Evolutionary conservation across 805 yeast genomes (phyloP).

Genomic region (Yarrowia porcina): DNA sequence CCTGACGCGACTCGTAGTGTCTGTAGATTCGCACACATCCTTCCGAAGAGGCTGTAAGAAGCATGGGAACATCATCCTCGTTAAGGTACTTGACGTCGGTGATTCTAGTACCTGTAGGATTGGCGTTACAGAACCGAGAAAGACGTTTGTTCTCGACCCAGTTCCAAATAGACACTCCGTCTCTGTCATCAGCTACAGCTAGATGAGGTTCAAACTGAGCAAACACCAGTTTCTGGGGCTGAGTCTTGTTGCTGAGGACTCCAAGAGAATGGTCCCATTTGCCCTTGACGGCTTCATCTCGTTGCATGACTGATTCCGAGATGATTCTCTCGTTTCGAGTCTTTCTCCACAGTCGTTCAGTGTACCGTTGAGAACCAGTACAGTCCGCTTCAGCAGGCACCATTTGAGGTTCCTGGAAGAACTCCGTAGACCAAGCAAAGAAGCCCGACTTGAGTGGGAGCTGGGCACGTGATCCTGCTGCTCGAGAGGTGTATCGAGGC

Average conservation of each 20-base stretch:
- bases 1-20: slow-evolving; percentile 57
- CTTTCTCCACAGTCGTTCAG: slow-evolving; percentile 81
- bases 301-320: slow-evolving; percentile 86
- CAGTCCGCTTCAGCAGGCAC: slow-evolving; percentile 79
- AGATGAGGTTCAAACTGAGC: slow-evolving; percentile 87
- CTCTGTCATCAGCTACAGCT: slow-evolving; percentile 78
- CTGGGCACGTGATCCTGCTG: slow-evolving; percentile 30
- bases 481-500: slow-evolving; percentile 34
- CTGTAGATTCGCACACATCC: slow-evolving; percentile 89
- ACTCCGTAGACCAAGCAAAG: slow-evolving; percentile 60
- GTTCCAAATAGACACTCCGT: slow-evolving; percentile 80
- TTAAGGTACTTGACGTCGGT: slow-evolving; percentile 83
- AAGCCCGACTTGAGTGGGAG: slow-evolving; percentile 40
- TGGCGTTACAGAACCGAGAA: slow-evolving; percentile 73
- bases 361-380: slow-evolving; percentile 85
- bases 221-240: slow-evolving; percentile 73
- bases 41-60: slow-evolving; percentile 87
- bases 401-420: slow-evolving; percentile 96
- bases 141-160: slow-evolving; percentile 65
- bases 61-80: slow-evolving; percentile 85
- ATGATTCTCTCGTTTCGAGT: slow-evolving; percentile 84
- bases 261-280: slow-evolving; percentile 71
- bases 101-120: slow-evolving; percentile 82
- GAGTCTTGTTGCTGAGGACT: slow-evolving; percentile 66
- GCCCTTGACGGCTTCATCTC: slow-evolving; percentile 75